Evolutionary conservation across 1,284 basidiomycete species (phyloP).

Genomic region (Clitocybe nebularis): DNA sequence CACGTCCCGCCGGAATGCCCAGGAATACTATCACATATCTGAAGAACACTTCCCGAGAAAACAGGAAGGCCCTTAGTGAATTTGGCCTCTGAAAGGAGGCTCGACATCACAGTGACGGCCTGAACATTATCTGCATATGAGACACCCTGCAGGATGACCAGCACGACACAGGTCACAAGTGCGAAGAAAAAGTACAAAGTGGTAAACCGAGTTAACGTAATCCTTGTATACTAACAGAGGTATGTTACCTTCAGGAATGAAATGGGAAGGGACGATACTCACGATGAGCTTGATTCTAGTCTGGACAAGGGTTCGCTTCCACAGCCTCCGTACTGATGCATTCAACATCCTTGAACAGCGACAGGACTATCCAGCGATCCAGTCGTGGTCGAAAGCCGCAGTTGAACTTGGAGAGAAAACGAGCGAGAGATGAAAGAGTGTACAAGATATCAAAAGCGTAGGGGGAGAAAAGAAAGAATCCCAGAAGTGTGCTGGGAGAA

Average conservation of each 20-base stretch:
- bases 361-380: conserved; percentile 14
- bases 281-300: conserved; percentile 27
- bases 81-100: conserved; percentile 20
- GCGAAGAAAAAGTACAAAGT: conserved; percentile 40
- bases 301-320: conserved; percentile 19
- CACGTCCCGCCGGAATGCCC: conserved; percentile 19
- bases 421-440: conserved; percentile 10
- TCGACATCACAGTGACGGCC: conserved; percentile 27
- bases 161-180: conserved; percentile 32
- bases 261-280: conserved; percentile 6
- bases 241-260: conserved; percentile 1
- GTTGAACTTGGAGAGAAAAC: too few species aligned
- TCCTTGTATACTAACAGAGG: conserved; percentile 32
- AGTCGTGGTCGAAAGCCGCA: too few species aligned
- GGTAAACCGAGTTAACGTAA: conserved; percentile 41
- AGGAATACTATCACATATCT: conserved; percentile 25
- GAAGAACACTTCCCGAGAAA: conserved; percentile 20
- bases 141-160: conserved; percentile 32
- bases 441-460: conserved; percentile 1
- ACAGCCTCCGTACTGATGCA: conserved; percentile 11
- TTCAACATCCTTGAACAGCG: conserved; percentile 11
- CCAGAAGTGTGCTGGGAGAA: conserved; percentile 2
- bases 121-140: conserved; percentile 29
- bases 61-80: conserved; percentile 22
- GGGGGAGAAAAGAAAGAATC: conserved; percentile 2